Base-by-base conservation (phyloP, 306 rosid genomes). In the Dryas octopetala region DNA sequence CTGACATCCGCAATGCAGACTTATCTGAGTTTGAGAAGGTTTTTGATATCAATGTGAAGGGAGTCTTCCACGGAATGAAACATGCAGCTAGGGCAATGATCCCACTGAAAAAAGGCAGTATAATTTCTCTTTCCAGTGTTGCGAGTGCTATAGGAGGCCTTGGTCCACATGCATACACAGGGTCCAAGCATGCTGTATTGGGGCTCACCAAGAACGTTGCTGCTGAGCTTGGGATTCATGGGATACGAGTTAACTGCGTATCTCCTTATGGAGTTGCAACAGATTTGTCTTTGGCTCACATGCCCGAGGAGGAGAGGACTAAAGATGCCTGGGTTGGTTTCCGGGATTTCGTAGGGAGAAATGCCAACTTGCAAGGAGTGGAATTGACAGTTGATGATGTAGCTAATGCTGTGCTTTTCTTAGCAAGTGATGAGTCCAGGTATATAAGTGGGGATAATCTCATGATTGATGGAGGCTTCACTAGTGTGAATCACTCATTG, bases 201-300 rank as follows among this genome's bases (percentile, higher is more conserved):
- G 98, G 98, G 77, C 88, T 94, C 2, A 89, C 94, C 12, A 91
- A 83, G 86, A 94, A 73, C 63, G 91, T 91, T 67, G 91, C 96
- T 26, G 91, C 98, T 23, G 98, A 94, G 82, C 74, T 94, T 13
- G 98, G 98, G 19, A 68, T 23, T 61, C 80, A 82, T 9, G 88
- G 88, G 43, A 82, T 91, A 72, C 87, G 98, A 3, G 84, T 81
- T 40, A 81, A 81, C 50, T 81, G 84, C 6, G 68, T 63, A 40
- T 63, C 96, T 41, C 98, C 98, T 15, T 91, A 91, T 54, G 71
- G 46, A 0, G 82, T 91, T 14, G 69, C 81, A 1, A 94, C 98
- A 2, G 46, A 66, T 60, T 65, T 94, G 86, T 73, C 96, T 23
- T 1, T 94, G 75, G 90, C 91, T 72, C 89, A 90, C 86, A 64